phyloP scores from a whole-genome alignment of 257 asterid genomes.

The Parsonsia alboflavescens region DNA sequence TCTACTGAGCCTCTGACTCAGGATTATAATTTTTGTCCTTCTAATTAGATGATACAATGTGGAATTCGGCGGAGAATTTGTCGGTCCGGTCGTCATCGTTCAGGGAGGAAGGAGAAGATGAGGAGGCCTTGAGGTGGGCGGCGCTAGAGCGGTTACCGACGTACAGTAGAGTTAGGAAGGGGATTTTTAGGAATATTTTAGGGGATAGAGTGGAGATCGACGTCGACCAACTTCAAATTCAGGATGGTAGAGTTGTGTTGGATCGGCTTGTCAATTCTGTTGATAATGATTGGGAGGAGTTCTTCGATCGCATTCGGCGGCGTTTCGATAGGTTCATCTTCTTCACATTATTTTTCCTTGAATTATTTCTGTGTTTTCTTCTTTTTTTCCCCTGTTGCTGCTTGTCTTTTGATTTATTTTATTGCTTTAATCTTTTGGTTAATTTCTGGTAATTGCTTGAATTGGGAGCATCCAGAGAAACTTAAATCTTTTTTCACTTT shows the following conservation, averaged over 20 bases:
- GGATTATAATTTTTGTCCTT: not conserved
- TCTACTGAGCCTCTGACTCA: not conserved
- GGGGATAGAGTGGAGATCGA: slow-evolving; percentile 74
- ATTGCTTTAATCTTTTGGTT: not conserved
- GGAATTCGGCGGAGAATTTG: slow-evolving; percentile 85
- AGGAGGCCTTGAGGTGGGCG: slow-evolving; percentile 97
- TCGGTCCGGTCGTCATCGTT: slow-evolving; percentile 81
- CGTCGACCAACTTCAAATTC: slow-evolving; percentile 51
- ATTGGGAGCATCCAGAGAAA: not conserved
- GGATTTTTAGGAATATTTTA: slow-evolving; percentile 62
- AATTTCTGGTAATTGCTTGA: not conserved
- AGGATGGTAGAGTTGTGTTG: slow-evolving; percentile 57
- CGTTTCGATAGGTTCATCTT: slow-evolving; percentile 61
- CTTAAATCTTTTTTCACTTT: not conserved
- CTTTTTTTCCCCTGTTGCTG: not conserved
- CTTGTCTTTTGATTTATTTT: not conserved
- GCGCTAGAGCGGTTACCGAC: slow-evolving; percentile 96
- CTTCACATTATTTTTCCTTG: not conserved
- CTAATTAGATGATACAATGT: slow-evolving; percentile 31
- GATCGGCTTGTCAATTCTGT: slow-evolving; percentile 64
- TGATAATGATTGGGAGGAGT: slow-evolving; percentile 82
- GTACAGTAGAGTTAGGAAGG: slow-evolving; percentile 70
- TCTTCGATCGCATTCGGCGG: slow-evolving; percentile 71
- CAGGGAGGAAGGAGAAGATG: slow-evolving; percentile 86
- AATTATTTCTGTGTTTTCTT: not conserved